A percentile compares a stretch with the other conserved stretches of the same genome.
These are phyloP conservation scores for Przewalskia tangutica DNA, from an alignment of 257 asterid genomes.

Conservation along the genomic window DNA sequence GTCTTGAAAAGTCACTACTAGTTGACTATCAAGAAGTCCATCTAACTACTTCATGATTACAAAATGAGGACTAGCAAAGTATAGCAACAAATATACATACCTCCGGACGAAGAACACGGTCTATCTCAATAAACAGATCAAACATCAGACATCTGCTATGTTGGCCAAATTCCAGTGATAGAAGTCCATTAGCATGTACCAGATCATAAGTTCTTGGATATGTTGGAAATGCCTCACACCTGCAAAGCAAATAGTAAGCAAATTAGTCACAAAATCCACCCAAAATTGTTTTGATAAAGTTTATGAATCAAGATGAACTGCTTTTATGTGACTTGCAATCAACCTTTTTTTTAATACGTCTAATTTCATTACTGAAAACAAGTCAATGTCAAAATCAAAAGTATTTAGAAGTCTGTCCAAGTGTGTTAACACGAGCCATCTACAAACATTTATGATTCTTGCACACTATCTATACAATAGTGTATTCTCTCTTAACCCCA, in stretches of 20 bases:
- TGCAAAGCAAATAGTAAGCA: constrained; percentile 14
- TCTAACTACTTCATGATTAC: background rate
- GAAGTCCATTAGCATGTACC: constrained; percentile 85
- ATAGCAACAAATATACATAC: constrained; percentile 23
- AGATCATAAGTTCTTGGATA: constrained; percentile 96
- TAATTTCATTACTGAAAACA: background rate
- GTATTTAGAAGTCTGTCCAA: background rate
- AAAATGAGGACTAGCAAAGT: background rate
- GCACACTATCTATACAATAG: background rate
- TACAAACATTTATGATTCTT: background rate
- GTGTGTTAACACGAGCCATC: background rate
- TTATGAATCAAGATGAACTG: background rate
- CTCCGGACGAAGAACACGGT: constrained; percentile 99
- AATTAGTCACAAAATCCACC: constrained; percentile 2
- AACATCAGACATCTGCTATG: constrained; percentile 67
- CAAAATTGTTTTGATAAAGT: background rate
- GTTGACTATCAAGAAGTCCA: background rate
- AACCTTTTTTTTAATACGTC: background rate
- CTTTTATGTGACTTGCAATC: background rate
- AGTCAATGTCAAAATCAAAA: background rate
- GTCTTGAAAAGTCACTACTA: background rate
- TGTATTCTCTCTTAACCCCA: background rate
- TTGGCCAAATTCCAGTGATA: constrained; percentile 74
- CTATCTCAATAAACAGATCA: constrained; percentile 74
- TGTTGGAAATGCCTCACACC: constrained; percentile 98